These are phyloP conservation scores for Aphanomyces astaci DNA, from an alignment of 352 stramenopile species.

Conservation along the genomic window DNA sequence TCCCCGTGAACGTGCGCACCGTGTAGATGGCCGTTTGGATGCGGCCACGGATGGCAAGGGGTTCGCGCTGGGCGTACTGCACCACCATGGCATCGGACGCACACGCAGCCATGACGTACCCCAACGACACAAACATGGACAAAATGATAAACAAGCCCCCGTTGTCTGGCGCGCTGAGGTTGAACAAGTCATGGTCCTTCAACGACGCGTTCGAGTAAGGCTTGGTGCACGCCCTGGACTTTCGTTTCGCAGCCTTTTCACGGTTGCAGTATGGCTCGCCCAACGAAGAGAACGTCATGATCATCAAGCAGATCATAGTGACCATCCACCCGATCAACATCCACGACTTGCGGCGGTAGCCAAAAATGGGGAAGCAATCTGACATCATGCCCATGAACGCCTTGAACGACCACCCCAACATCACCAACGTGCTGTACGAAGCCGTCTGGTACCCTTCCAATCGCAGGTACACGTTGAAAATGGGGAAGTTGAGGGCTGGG, in stretches of 20 bases:
- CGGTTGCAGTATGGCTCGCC: slow-evolving; percentile 43
- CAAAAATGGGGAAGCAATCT: slow-evolving; percentile 43
- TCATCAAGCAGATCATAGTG: background rate
- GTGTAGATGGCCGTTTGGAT: too few species aligned
- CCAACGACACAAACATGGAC: too few species aligned
- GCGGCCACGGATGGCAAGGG: too few species aligned
- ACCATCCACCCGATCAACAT: slow-evolving; percentile 57
- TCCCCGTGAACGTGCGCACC: too few species aligned
- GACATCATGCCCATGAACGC: slow-evolving; percentile 53
- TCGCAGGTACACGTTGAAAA: slow-evolving; percentile 39
- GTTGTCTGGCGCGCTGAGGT: too few species aligned
- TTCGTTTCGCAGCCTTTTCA: background rate
- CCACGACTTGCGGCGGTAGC: slow-evolving; percentile 49
- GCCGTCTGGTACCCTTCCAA: slow-evolving; percentile 33
- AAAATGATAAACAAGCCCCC: too few species aligned
- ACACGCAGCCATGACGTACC: too few species aligned
- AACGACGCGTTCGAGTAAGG: background rate
- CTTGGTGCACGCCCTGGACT: background rate
- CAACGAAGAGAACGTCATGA: too few species aligned
- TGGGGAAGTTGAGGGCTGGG: slow-evolving; percentile 33
- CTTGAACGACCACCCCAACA: slow-evolving; percentile 54
- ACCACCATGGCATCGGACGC: too few species aligned
- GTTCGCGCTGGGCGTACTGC: too few species aligned
- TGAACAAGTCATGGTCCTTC: too few species aligned
- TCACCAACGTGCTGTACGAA: slow-evolving; percentile 33